Evolutionary conservation across 441 rosid genomes (phyloP), one percentile per base, ranked within the genome.

Genomic region (Mallotus japonicus): DNA sequence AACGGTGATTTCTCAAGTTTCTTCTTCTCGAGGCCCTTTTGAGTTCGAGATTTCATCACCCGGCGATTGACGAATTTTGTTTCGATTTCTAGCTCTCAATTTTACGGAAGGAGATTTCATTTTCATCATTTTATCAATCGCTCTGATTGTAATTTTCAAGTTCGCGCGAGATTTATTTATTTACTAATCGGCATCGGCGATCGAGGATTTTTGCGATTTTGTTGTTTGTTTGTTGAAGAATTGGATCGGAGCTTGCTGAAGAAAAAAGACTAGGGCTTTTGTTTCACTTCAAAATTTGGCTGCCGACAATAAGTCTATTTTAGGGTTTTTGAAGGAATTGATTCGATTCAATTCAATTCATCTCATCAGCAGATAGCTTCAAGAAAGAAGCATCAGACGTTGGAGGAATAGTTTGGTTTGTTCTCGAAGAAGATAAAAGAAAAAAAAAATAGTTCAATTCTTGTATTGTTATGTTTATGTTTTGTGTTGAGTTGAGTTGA

Each of bases 321-420:
- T 54, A 54, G 57, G 57, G 57, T 54, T 54, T 10, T n/a, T 16
- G 22, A 54, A 3, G 10, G 19, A 17, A 16, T 54, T 54, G 3
- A 54, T 54, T 6, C 13, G 17, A 37, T 37, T 37, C 40, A 37
- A 37, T 37, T 37, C 40, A 37, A 37, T 37, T 37, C 40, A 37
- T 4, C 40, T 37, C 40, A 37, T 37, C 40, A 37, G 40, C 40
- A 37, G 32, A 1, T 28, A 28, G 40, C 40, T 37, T 37, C 40
- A 37, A 6, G 40, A 37, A 37, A 37, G 40, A 54, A 54, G 57
- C 57, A 54, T 34, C 62, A 10, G 72, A 40, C n/a, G 13, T 46
- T 55, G 62, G 56, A 40, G 62, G 54, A 46, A 22, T 65, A 51
- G 76, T 82, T 44, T 72, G 82, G 79, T 79, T 82, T 78, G 79